A percentile compares a stretch with the other conserved stretches of the same genome.
Evolutionary conservation across 2,329 filamentous ascomycete species (phyloP).

Genomic region (Malbranchea zuffiana): DNA sequence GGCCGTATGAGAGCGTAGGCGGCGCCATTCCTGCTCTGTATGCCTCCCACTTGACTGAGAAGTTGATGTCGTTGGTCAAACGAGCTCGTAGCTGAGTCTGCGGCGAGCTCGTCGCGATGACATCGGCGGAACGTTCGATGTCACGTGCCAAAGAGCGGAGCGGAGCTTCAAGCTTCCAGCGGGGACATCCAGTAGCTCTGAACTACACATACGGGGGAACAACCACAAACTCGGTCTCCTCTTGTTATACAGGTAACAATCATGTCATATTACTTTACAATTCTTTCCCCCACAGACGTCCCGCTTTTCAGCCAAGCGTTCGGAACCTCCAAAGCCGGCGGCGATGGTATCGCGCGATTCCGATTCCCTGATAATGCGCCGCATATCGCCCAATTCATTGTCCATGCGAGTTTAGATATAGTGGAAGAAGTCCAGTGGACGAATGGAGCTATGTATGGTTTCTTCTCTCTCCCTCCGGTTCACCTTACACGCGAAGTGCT

Average conservation of each 20-base stretch:
- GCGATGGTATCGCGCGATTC: constrained; percentile 83
- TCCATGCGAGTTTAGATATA: constrained; percentile 86
- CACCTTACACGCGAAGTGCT: neutral
- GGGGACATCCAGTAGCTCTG: too few species aligned
- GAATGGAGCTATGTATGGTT: constrained; percentile 66
- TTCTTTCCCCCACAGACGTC: constrained; percentile 89
- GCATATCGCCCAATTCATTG: constrained; percentile 94
- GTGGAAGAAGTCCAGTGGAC: constrained; percentile 96
- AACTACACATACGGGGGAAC: too few species aligned
- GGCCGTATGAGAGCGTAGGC: constrained; percentile 32
- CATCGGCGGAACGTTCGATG: too few species aligned
- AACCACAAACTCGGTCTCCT: too few species aligned
- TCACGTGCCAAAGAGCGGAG: too few species aligned
- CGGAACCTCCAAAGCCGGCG: constrained; percentile 89
- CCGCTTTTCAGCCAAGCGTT: constrained; percentile 96
- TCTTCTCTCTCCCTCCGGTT: neutral
- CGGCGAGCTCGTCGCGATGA: too few species aligned
- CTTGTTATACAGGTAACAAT: too few species aligned
- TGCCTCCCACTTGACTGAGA: too few species aligned
- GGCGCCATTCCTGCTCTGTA: constrained; percentile 23
- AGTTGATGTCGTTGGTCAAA: too few species aligned
- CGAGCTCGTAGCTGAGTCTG: too few species aligned
- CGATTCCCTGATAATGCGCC: constrained; percentile 79
- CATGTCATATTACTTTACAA: constrained; percentile 99
- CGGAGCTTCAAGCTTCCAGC: too few species aligned